A percentile compares a stretch with the other conserved stretches of the same genome.
Evolutionary conservation across 306 rosid species (phyloP).

Genomic region (Ceratonia siliqua): DNA sequence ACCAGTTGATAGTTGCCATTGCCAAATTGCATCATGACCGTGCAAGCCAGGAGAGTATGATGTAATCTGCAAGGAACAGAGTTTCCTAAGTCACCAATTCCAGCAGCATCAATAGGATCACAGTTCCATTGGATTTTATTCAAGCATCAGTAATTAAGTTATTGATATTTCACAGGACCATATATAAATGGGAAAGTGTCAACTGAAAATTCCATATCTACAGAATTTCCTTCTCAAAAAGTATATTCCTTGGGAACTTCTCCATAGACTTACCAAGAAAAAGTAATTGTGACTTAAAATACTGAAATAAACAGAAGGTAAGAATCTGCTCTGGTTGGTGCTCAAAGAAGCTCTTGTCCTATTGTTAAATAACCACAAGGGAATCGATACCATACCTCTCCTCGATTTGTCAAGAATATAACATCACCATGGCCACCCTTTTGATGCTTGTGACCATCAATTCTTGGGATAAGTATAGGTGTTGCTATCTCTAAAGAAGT

Average conservation of each 20-base stretch:
- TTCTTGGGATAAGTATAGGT: slow-evolving; percentile 87
- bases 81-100: slow-evolving; percentile 16
- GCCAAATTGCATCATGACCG: slow-evolving; percentile 90
- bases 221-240: slow-evolving; percentile 1
- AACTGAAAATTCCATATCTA: not conserved
- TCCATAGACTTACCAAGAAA: not conserved
- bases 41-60: slow-evolving; percentile 94
- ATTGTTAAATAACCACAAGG: slow-evolving; percentile 1
- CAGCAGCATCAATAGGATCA: slow-evolving; percentile 16
- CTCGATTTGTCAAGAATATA: slow-evolving; percentile 93
- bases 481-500: slow-evolving; percentile 91
- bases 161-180: not conserved
- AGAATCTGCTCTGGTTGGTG: slow-evolving; percentile 22
- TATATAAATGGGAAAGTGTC: not conserved
- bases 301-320: not conserved
- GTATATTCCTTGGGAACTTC: slow-evolving; percentile 2
- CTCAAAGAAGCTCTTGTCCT: slow-evolving; percentile 18
- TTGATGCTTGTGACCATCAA: slow-evolving; percentile 88
- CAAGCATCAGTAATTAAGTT: not conserved
- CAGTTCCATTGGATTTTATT: slow-evolving; percentile 8
- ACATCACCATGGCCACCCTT: slow-evolving; percentile 99
- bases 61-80: slow-evolving; percentile 64
- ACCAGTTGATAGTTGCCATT: slow-evolving; percentile 91
- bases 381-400: slow-evolving; percentile 69
- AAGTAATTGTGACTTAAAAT: slow-evolving; percentile 20